phyloP scores from a whole-genome alignment of 116 monocot genomes.

The Posidonia oceanica region DNA sequence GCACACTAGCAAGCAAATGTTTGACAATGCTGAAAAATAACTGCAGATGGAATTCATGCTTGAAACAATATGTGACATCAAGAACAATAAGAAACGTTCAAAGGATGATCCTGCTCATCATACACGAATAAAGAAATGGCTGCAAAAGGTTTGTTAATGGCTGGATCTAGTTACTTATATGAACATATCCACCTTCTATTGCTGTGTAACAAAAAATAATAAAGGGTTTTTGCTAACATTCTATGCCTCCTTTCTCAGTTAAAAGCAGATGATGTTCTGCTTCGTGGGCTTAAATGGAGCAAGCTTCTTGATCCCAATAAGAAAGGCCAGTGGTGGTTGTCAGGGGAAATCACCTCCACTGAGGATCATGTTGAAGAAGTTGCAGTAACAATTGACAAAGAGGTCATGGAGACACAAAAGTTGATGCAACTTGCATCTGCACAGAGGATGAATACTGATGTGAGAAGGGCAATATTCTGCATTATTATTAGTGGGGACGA shows the following conservation, averaged over 20 bases:
- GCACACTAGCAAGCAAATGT: background rate
- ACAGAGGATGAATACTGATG: conserved; percentile 92
- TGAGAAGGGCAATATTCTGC: conserved; percentile 86
- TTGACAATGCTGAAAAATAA: background rate
- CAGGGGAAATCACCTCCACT: conserved; percentile 34
- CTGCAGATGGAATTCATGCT: conserved; percentile 98
- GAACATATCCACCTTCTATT: no score
- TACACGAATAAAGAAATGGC: conserved; percentile 90
- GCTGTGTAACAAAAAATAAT: no score
- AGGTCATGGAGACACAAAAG: conserved; percentile 59
- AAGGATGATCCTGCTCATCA: conserved; percentile 71
- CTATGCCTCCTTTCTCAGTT: conserved; percentile 32
- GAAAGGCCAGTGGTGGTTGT: conserved; percentile 98
- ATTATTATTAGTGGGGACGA: conserved; percentile 98
- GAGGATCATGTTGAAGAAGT: conserved; percentile 46
- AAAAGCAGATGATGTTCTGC: conserved; percentile 55
- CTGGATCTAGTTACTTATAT: no score
- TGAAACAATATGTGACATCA: conserved; percentile 95
- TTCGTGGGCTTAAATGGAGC: conserved; percentile 75
- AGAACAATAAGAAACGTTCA: conserved; percentile 85
- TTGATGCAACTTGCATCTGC: conserved; percentile 73
- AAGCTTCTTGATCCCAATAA: conserved; percentile 89
- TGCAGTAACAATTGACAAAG: conserved; percentile 40
- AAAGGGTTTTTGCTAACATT: background rate
- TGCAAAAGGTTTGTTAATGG: conserved; percentile 58